Base-by-base conservation (phyloP, 2,329 filamentous ascomycete genomes). In the Karstenula rhodostoma region DNA sequence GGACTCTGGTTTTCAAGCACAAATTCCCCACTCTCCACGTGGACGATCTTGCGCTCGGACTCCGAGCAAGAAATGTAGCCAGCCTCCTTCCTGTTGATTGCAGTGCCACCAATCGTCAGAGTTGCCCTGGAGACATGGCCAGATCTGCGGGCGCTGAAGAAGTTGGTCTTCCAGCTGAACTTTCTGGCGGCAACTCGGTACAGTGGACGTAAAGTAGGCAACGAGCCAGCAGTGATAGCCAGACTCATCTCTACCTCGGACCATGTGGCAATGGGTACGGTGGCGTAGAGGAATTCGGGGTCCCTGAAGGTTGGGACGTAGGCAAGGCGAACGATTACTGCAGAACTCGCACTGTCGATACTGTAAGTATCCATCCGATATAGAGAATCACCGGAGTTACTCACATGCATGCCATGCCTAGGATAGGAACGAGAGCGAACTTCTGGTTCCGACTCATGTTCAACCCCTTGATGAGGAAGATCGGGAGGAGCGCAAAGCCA, bases 381-480 rank as follows among this genome's bases (percentile, higher is more conserved):
- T n/a, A 43, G 10, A 25, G 43, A 19, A 19, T 5, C 7, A 32
- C n/a, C 7, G 17, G 17, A 12, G 2, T 15, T 27, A 43, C 58
- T 49, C 37, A 61, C 59, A 61, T 55, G 56, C 59, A 61, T 35
- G 48, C 59, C 56, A 61, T 61, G n/a, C 49, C 59, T 25, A 61
- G 35, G 19, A 61, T 54, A 12, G 59, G 59, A 29, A 61, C 51
- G 15, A 59, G 46, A 12, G 51, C 46, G 42, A 61, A 32, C 56
- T 59, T 61, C 25, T 37, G 25, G 19, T 52, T 61, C 13, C 56
- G 49, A 17, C 80, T 80, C 80, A 87, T 85, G 60, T 86, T 81
- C 52, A 87, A 69, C 23, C 81, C 79, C 73, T 77, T 82, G 7
- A 88, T 77, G 2, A 88, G 70, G 56, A 82, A 81, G 7, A 82